Conservation (phyloP, 139 green algal species). For the Haematococcus lacustris region DNA sequence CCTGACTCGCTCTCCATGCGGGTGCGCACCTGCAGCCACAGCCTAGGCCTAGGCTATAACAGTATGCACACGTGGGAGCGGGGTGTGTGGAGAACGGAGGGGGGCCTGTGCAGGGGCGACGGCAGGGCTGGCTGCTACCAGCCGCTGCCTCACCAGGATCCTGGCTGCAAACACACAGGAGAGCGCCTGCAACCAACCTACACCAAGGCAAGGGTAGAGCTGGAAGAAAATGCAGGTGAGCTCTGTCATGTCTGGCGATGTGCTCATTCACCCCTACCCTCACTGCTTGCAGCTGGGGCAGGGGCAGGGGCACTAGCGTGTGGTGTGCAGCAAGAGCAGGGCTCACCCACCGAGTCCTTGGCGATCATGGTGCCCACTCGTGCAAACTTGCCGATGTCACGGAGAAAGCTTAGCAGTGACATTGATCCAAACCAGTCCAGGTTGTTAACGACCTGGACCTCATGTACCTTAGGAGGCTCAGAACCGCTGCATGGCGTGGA, state of each 20-base stretch:
- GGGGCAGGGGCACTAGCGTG: too few relatives aligned
- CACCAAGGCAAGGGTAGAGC: too few relatives aligned
- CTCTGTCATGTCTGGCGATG: too few relatives aligned
- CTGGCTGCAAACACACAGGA: too few relatives aligned
- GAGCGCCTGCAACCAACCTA: too few relatives aligned
- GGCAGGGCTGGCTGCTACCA: background rate
- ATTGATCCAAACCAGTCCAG: constrained; percentile 86
- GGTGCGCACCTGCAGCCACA: constrained; percentile 47
- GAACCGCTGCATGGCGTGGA: background rate
- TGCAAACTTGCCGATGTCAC: constrained; percentile 88
- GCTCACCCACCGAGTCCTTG: constrained; percentile 85
- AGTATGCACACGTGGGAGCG: too few relatives aligned
- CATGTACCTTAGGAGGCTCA: background rate
- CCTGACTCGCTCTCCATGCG: constrained; percentile 79
- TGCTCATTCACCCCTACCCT: too few relatives aligned
- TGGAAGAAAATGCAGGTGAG: too few relatives aligned
- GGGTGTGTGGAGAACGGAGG: too few relatives aligned
- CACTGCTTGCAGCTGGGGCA: too few relatives aligned
- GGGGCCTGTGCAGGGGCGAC: background rate
- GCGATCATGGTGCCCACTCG: constrained; percentile 90
- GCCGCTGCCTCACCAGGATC: background rate
- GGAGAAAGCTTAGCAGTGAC: constrained; percentile 84
- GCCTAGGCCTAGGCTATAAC: too few relatives aligned
- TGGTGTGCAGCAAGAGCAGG: too few relatives aligned
- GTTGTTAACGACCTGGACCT: constrained; percentile 74